Base-by-base conservation (phyloP, 1,139 yeast genomes). In the Trichomonascaceae sp. region DNA sequence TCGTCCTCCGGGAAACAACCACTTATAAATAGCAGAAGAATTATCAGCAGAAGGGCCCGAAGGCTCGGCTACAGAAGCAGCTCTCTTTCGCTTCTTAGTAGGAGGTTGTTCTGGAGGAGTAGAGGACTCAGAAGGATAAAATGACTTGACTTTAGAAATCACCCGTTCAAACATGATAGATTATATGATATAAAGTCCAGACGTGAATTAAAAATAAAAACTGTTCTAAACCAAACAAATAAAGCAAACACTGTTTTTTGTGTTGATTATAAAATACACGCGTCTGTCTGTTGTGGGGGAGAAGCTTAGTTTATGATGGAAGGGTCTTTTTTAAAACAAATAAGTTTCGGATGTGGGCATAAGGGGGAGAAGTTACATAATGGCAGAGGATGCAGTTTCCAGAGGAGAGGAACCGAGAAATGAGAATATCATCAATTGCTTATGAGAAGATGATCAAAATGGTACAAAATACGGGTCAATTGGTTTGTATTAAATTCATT, bases 21-120 rank as follows among this genome's bases (percentile, higher is more conserved):
- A 46, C 7, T 32, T 46, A 41, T 46, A 46, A 12, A 32, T n/a
- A 13, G 17, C 19, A 13, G 47, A 24, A 10, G 20, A 30, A 19
- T 12, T 8, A 4, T 32, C 43, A 7, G 22, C 3, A 32, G 43
- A 24, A 32, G 49, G 20, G 32, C 24, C 49, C 6, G 24, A 22
- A 30, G 47, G 18, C 18, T 44, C 27, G 17, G n/a, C 49, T 17
- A 15, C 43, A 4, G 20, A 22, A 10, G 41, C 19, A 15, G 24
- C 50, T 15, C 44, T 13, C 50, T 48, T 48, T 48, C 50, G 22
- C 45, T 48, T 48, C 13, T 39, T 48, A 6, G 45, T 19, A 13
- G 43, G 45, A 36, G 43, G 36, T n/a, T 30, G 48, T 19, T 47
- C 27, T 6, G 36, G 39, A 22, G 45, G 30, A 15, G 44, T 13